Base-by-base conservation (phyloP, 2,329 filamentous ascomycete species). In the Magnaporthiopsis incrustans region DNA sequence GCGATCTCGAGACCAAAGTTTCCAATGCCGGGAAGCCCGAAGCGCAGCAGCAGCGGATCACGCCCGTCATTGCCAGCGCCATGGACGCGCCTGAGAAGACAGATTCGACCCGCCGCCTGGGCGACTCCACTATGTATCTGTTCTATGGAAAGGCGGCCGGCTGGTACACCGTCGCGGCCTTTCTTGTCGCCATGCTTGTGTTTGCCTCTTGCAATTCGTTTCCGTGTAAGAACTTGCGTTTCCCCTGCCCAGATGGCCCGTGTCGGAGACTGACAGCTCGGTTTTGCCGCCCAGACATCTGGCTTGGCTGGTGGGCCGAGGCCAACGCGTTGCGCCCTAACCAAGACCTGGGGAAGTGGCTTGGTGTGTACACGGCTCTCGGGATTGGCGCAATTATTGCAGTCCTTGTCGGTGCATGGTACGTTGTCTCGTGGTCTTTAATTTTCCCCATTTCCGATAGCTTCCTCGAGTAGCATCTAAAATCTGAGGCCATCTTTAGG, bases 131-230 rank as follows among this genome's bases (percentile, higher is more conserved):
- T 10, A 57, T 62, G 27, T 62, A 62, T 22, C 44, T 56, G 35
- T 57, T 62, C 61, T 62, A 57, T 18, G 61, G 3, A 15, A 7
- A 57, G 22, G 38, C 50, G 26, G 61, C 61, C 27, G 61, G 61
- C 50, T 56, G 53, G 30, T 26, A 30, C 61, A 56, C 53, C 3
- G 5, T 62, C 3, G 30, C 57, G 26, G 75, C 63, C 66, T 73
- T 14, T 64, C 69, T 74, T 25, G 68, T 73, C 22, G 71, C 73
- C 38, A 70, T 72, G 57, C 63, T 66, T 50, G 67, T 68, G 5
- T 73, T 69, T 60, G 68, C 69, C 1, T 68, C 73, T 30, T 72
- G 67, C 38, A 65, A 67, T 8, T 65, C 66, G 0, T 73, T 73
- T 25, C 72, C 71, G 2, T 69, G 66, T 61, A 68, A 58, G 64